phyloP scores from a whole-genome alignment of 768 basidiomycete species.

The Suillus subalutaceus region DNA sequence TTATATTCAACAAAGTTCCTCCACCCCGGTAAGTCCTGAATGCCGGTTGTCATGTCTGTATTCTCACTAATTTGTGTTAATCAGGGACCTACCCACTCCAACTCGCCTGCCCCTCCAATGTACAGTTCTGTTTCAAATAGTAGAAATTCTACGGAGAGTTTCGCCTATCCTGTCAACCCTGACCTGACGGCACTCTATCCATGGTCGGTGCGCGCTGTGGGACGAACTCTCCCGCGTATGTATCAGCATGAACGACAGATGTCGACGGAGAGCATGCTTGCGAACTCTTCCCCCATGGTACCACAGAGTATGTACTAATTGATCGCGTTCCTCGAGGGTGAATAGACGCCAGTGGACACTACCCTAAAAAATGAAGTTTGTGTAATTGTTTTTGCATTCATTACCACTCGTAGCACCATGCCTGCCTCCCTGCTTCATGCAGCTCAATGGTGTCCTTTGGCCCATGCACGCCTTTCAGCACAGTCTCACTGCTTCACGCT shows the following conservation, averaged over 20 bases:
- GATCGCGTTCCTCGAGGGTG: neutral
- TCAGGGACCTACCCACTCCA: conserved; percentile 1
- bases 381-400: conserved; percentile 17
- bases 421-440: neutral
- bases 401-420: neutral
- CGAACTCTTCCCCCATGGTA: conserved; percentile 29
- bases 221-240: conserved; percentile 25
- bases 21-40: conserved; percentile 5
- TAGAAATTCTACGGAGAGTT: conserved; percentile 28
- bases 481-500: neutral
- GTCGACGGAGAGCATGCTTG: conserved; percentile 30
- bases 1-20: neutral
- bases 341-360: conserved; percentile 15
- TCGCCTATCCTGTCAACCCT: conserved; percentile 19
- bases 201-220: conserved; percentile 39
- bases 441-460: conserved; percentile 3
- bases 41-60: neutral
- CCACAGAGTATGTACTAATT: conserved; percentile 23
- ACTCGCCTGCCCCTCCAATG: conserved; percentile 10
- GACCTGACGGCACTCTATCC: conserved; percentile 40
- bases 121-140: conserved; percentile 9
- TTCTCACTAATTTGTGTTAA: neutral
- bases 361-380: conserved; percentile 3
- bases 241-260: conserved; percentile 26
- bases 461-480: neutral